Evolutionary conservation across 2,329 filamentous ascomycete species (phyloP), one percentile per base, ranked within the genome.

Genomic region (Fusarium coffeatum): DNA sequence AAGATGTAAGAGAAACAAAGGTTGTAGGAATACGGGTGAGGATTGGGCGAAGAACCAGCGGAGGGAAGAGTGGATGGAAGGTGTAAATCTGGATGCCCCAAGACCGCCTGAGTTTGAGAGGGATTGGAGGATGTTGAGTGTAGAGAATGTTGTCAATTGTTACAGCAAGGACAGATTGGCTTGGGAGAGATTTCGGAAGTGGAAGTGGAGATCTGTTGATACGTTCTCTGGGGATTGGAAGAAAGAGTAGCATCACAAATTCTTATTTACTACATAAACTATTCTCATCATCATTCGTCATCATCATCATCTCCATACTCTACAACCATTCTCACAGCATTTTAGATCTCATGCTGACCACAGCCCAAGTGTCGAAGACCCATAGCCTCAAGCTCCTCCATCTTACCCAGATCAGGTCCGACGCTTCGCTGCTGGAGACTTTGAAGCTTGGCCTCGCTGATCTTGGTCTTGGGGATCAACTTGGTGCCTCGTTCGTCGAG

Each of bases 341-440:
- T 8, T 20, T 49, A 71, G 8, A 72, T 25, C 5, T 72, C 69
- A 5, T 72, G 69, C 4, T 58, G 74, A 8, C 79, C 78, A 42
- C 79, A 80, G 10, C 79, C 79, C 8, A 80, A 59, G 40, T 80
- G 78, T 13, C 75, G 71, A 56, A 80, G 74, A 4, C 79, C 79
- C 37, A 79, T 66, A 0, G 78, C 78, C 56, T 78, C 77, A 8
- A 80, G 61, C 64, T 79, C 76, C 28, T 75, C 76, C 13, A 80
- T 78, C 18, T 70, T 58, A 9, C 72, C 63, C 46, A 71, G 46
- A 15, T 71, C 71, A 13, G 72, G 59, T 0, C 62, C 67, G 1
- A 73, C 60, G 18, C 47, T 55, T 32, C 64, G 45, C 6, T 61
- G 47, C 30, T 68, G 66, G 8, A 72, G 73, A 27, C 22, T 61